phyloP scores from a whole-genome alignment of 2,329 filamentous ascomycete species.

The Neobulgaria alba region DNA sequence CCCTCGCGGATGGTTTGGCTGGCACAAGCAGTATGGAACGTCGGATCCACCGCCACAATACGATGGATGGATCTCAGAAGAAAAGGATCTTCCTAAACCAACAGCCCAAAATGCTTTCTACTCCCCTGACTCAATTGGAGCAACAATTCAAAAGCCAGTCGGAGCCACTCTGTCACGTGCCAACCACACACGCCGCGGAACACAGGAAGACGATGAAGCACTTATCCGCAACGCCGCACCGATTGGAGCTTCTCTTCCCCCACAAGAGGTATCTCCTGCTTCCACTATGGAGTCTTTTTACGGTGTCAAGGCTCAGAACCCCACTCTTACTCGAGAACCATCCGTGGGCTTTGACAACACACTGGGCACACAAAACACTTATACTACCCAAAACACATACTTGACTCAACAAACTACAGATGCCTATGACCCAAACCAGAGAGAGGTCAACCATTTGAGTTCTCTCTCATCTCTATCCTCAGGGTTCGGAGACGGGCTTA shows the following conservation, averaged over 20 bases:
- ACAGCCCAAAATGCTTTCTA: slow-evolving; percentile 13
- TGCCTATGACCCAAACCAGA: slow-evolving; percentile 17
- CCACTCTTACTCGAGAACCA: slow-evolving; percentile 6
- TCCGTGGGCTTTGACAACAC: slow-evolving; percentile 6
- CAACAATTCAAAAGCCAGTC: slow-evolving; percentile 12
- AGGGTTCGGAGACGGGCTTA: slow-evolving; percentile 54
- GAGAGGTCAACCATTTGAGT: slow-evolving; percentile 22
- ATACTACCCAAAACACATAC: neutral
- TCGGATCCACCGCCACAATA: slow-evolving; percentile 19
- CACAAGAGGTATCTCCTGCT: slow-evolving; percentile 6
- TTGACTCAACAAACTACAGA: slow-evolving; percentile 15
- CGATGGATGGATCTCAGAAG: slow-evolving; percentile 8
- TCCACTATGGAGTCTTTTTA: slow-evolving; percentile 7
- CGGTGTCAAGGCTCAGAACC: slow-evolving; percentile 2
- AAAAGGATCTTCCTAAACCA: slow-evolving; percentile 13
- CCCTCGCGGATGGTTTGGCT: slow-evolving; percentile 21
- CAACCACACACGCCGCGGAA: slow-evolving; percentile 11
- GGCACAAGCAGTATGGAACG: slow-evolving; percentile 11
- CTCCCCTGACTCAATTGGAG: slow-evolving; percentile 9
- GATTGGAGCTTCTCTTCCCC: slow-evolving; percentile 8
- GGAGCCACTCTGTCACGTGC: slow-evolving; percentile 5
- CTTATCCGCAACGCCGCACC: slow-evolving; percentile 11
- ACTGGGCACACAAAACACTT: slow-evolving; percentile 13
- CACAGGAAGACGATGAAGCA: slow-evolving; percentile 8
- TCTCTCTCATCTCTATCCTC: slow-evolving; percentile 54